Conservation (phyloP, 2,329 filamentous ascomycete genomes). For the Cercospora beticola region DNA sequence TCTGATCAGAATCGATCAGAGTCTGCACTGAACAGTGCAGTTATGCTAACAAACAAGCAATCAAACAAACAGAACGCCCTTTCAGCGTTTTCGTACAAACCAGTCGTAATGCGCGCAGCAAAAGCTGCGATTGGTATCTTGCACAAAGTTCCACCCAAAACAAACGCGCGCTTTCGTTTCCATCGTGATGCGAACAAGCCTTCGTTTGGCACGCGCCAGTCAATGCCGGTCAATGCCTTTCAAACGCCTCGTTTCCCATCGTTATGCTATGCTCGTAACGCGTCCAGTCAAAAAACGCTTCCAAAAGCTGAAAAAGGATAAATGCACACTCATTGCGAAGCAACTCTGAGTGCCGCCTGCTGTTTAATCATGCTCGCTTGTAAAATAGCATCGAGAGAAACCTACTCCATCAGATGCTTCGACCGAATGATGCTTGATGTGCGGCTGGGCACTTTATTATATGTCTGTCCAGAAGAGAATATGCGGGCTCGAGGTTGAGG, state of each 20-base stretch:
- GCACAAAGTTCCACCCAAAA: constrained; percentile 5
- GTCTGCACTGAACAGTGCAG: not conserved
- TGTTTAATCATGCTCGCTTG: constrained; percentile 7
- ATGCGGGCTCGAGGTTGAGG: not conserved
- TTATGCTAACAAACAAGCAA: not conserved
- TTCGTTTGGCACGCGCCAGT: not conserved
- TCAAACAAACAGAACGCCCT: not conserved
- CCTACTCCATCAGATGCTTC: constrained; percentile 23
- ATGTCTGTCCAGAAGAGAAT: constrained; percentile 8
- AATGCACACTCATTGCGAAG: constrained; percentile 1
- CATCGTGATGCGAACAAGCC: not conserved
- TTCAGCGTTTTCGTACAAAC: constrained; percentile 6
- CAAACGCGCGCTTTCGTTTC: constrained; percentile 2
- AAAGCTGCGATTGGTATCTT: constrained; percentile 15
- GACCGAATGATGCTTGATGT: constrained; percentile 10
- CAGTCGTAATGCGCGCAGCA: constrained; percentile 11
- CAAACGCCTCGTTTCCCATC: not conserved
- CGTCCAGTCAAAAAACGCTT: constrained; percentile 9
- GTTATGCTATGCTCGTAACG: constrained; percentile 6
- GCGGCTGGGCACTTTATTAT: constrained; percentile 10
- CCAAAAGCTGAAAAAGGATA: not conserved
- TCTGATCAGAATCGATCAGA: not conserved
- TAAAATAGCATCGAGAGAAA: constrained; percentile 17
- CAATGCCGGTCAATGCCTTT: not conserved
- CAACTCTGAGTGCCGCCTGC: not conserved